Conservation (phyloP, 306 rosid species). For the Vigna reflexopilosa region DNA sequence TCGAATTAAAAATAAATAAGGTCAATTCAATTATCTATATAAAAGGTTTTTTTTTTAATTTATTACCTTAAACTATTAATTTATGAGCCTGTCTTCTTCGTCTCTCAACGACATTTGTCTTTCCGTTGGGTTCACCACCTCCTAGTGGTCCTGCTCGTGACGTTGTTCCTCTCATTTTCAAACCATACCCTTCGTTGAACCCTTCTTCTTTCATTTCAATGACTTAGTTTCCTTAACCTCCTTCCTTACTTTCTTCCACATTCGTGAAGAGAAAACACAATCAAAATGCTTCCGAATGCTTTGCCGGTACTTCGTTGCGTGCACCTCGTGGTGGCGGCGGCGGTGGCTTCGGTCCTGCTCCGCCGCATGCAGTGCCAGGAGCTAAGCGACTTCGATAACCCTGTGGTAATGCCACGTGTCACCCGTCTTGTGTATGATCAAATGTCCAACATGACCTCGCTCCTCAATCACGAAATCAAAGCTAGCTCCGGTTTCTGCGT, state of each 20-base stretch:
- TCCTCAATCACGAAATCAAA: slow-evolving; percentile 53
- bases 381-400: slow-evolving; percentile 54
- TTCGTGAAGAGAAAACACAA: not conserved
- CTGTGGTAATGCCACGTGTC: slow-evolving; percentile 51
- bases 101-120: too few species aligned
- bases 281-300: not conserved
- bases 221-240: not conserved
- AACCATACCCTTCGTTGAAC: not conserved
- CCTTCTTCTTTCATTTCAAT: not conserved
- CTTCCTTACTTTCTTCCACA: not conserved
- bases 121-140: too few species aligned
- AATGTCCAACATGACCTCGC: slow-evolving; percentile 61
- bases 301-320: not conserved
- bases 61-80: too few species aligned
- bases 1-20: too few species aligned
- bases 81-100: too few species aligned
- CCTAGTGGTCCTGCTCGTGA: too few species aligned
- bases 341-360: not conserved
- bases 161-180: not conserved
- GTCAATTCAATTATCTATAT: too few species aligned
- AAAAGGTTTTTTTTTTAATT: too few species aligned
- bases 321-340: not conserved
- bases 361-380: slow-evolving; percentile 47
- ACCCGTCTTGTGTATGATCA: slow-evolving; percentile 54
- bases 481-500: slow-evolving; percentile 67